Evolutionary conservation across 331 rosid genomes (phyloP).

Genomic region (Pyracantha coccinea): DNA sequence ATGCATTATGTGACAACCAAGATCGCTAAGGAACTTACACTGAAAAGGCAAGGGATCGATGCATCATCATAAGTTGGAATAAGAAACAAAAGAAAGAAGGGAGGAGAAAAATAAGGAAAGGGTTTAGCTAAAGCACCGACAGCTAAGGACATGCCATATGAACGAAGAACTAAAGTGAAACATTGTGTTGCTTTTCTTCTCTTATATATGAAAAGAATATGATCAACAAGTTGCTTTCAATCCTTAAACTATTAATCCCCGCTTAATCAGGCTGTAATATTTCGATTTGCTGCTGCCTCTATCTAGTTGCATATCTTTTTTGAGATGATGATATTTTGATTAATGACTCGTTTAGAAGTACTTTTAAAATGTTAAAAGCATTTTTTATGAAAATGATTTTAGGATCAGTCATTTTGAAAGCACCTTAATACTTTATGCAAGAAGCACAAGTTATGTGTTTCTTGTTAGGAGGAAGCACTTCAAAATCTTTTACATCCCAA

Average conservation of each 20-base stretch:
- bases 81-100: background rate
- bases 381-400: too few species aligned
- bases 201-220: background rate
- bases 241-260: constrained; percentile 15
- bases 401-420: fast-evolving
- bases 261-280: constrained; percentile 13
- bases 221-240: constrained; percentile 15
- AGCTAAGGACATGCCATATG: constrained; percentile 21
- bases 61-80: too few species aligned
- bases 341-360: too few species aligned
- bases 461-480: too few species aligned
- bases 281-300: background rate
- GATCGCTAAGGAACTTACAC: background rate
- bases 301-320: background rate
- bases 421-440: fast-evolving
- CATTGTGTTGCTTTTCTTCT: constrained; percentile 4
- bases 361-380: too few species aligned
- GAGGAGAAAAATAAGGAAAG: background rate
- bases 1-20: constrained; percentile 22
- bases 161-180: constrained; percentile 18
- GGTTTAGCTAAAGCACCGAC: constrained; percentile 23
- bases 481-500: too few species aligned
- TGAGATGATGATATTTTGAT: background rate
- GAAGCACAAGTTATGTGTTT: too few species aligned
- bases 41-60: too few species aligned